phyloP scores from a whole-genome alignment of 148 eudicot genomes.

The Rheum nobile region DNA sequence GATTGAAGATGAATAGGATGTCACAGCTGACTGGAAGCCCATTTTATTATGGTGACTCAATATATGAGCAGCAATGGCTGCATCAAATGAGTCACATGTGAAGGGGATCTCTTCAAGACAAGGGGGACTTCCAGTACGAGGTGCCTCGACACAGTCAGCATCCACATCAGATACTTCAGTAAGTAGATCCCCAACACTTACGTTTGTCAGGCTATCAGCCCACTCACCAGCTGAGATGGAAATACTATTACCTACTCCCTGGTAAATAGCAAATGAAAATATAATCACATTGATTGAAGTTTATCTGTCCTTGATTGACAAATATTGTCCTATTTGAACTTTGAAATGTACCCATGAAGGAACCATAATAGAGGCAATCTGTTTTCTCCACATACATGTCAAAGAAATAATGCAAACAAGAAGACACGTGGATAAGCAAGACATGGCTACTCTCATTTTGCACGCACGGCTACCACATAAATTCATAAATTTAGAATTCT shows the following conservation, averaged over 20 bases:
- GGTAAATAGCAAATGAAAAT: constrained; percentile 13
- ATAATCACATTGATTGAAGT: background rate
- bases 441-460: background rate
- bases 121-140: constrained; percentile 22
- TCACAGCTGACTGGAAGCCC: constrained; percentile 21
- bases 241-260: constrained; percentile 19
- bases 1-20: constrained; percentile 40
- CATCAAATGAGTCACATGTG: constrained; percentile 87
- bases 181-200: constrained; percentile 58
- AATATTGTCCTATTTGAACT: background rate
- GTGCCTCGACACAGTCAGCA: constrained; percentile 26
- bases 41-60: constrained; percentile 40
- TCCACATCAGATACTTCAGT: constrained; percentile 34
- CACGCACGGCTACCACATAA: background rate
- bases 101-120: constrained; percentile 45
- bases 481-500: background rate
- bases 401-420: background rate
- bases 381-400: background rate
- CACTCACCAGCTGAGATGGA: constrained; percentile 51
- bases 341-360: background rate
- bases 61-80: constrained; percentile 96
- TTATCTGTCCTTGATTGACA: background rate
- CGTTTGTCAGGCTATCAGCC: constrained; percentile 85
- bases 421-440: background rate
- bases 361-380: background rate